phyloP scores from a whole-genome alignment of 441 rosid genomes.

The Populus trichocarpa region DNA sequence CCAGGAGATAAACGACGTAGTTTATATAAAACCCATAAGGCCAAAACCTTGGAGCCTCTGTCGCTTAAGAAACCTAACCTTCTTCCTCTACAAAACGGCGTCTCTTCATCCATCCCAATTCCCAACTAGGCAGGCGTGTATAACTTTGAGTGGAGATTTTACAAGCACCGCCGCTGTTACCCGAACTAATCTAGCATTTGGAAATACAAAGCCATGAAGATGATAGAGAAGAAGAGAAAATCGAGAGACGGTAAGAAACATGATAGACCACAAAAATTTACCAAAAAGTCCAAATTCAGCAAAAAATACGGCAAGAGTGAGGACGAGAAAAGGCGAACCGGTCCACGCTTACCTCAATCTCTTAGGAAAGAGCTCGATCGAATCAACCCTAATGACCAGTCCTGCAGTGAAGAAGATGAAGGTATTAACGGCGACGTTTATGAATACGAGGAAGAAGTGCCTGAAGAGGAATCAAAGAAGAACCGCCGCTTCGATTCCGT shows the following conservation, averaged over 20 bases:
- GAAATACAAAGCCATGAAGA: neutral
- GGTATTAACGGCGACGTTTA: slow-evolving; percentile 49
- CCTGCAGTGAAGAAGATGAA: slow-evolving; percentile 20
- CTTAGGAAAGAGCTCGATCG: slow-evolving; percentile 43
- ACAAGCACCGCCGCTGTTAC: neutral
- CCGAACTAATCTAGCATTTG: neutral
- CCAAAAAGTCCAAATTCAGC: slow-evolving; percentile 15
- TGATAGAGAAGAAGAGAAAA: slow-evolving; percentile 45
- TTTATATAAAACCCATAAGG: too few species aligned
- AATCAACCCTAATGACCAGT: slow-evolving; percentile 21
- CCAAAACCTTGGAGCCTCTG: too few species aligned
- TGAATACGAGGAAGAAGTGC: slow-evolving; percentile 74
- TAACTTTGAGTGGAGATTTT: neutral
- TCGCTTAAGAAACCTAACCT: neutral
- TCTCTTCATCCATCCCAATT: neutral
- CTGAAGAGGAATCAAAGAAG: slow-evolving; percentile 76
- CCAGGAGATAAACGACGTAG: too few species aligned
- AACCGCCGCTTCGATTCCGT: slow-evolving; percentile 78
- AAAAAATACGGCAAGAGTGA: slow-evolving; percentile 1
- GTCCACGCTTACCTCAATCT: slow-evolving; percentile 66
- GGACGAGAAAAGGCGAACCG: slow-evolving; percentile 16
- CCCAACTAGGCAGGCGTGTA: neutral
- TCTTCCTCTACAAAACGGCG: too few species aligned
- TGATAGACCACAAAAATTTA: slow-evolving; percentile 16
- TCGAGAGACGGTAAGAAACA: slow-evolving; percentile 7